Conservation (phyloP, 1,284 basidiomycete genomes). For the Ceratobasidium sp. region DNA sequence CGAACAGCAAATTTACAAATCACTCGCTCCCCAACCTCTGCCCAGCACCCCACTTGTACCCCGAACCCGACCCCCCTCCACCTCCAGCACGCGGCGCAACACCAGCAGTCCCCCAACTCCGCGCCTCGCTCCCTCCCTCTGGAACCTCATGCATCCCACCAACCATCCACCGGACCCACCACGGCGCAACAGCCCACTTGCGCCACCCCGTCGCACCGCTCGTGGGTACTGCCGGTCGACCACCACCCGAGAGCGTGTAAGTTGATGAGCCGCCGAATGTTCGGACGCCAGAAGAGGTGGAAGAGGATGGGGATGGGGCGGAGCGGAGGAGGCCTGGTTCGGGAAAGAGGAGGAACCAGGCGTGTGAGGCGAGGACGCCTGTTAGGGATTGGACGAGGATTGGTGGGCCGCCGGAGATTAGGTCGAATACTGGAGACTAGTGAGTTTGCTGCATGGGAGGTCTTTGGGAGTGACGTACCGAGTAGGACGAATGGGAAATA, state of each 20-base stretch:
- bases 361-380: slow-evolving; percentile 80
- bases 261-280: slow-evolving; percentile 32
- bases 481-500: slow-evolving; percentile 85
- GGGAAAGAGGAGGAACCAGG: slow-evolving; percentile 75
- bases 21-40: slow-evolving; percentile 57
- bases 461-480: slow-evolving; percentile 15
- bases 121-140: slow-evolving; percentile 51
- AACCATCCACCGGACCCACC: slow-evolving; percentile 47
- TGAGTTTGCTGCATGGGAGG: neutral
- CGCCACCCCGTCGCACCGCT: slow-evolving; percentile 53
- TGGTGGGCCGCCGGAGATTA: slow-evolving; percentile 71
- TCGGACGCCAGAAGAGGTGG: slow-evolving; percentile 14
- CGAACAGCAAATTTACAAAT: neutral
- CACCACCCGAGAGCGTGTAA: slow-evolving; percentile 56
- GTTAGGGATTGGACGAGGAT: slow-evolving; percentile 71
- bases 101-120: slow-evolving; percentile 50
- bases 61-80: slow-evolving; percentile 50
- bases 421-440: slow-evolving; percentile 66
- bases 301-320: slow-evolving; percentile 53
- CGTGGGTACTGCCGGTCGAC: slow-evolving; percentile 47
- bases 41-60: slow-evolving; percentile 65
- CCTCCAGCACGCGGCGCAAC: slow-evolving; percentile 54
- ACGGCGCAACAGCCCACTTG: slow-evolving; percentile 48
- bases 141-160: slow-evolving; percentile 52
- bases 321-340: slow-evolving; percentile 32